Evolutionary conservation across 2,329 filamentous ascomycete species (phyloP), one percentile per base, ranked within the genome.

Genomic region (Aspergillus transmontanensis): DNA sequence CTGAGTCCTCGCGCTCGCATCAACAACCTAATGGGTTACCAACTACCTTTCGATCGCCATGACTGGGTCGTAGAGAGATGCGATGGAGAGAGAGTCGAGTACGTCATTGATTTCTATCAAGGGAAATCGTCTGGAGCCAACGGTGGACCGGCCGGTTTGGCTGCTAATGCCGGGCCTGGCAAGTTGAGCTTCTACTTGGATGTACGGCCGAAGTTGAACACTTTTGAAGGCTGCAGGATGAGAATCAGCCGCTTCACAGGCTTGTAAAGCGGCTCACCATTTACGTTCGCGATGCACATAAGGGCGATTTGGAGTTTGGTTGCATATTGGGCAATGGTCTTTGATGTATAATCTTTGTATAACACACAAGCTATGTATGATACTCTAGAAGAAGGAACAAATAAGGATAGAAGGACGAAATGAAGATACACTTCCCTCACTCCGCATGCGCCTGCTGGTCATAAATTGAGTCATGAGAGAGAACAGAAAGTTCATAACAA

Each of bases 31-130:
- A 80, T 97, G 59, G 95, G 95, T n/a, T 98, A 97, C 78, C 89
- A 90, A 64, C 84, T 90, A 59, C 95, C 95, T 1, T 99, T 99
- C 78, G 95, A 99, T 80, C 85, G 95, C 32, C 95, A 99, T 77
- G 95, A 99, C 78, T 99, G 95, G 95, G 89, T 97, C 28, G 90
- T 99, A 41, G 94, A 99, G 79, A 85, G 95, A 58, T 98, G 95
- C 75, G 94, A 91, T 23, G 81, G 81, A 7, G 73, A 76, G 62
- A 87, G 87, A 72, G 82, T 99, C 56, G 95, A 98, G 72, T 99
- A 99, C 76, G 90, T 99, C 45, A 99, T 99, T 77, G 95, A 99
- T 79, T 99, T 99, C 72, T 99, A 99, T 75, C 89, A 93, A 6
- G 95, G 95, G 0, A 87, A 83, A 69, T 76, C 83, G 34, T 62